Evolutionary conservation across 1,284 basidiomycete species (phyloP).

Genomic region (Taiwanofungus camphoratus): DNA sequence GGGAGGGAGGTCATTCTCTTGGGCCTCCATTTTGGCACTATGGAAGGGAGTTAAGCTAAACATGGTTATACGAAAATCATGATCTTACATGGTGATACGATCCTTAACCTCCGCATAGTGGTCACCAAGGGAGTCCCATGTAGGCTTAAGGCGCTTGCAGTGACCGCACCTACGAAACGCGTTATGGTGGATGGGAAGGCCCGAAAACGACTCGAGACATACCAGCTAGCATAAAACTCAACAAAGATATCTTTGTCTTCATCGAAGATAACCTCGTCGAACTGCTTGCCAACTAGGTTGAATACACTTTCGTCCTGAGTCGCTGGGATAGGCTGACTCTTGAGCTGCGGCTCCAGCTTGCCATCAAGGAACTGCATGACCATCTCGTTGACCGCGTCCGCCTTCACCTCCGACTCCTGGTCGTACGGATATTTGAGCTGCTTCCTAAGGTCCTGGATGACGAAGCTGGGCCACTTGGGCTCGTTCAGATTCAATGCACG

Average conservation of each 20-base stretch:
- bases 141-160: slow-evolving; percentile 95
- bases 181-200: background rate
- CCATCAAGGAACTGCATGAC: slow-evolving; percentile 67
- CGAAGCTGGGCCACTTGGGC: slow-evolving; percentile 89
- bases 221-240: slow-evolving; percentile 98
- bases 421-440: slow-evolving; percentile 91
- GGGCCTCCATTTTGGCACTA: slow-evolving; percentile 94
- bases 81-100: slow-evolving; percentile 73
- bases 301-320: slow-evolving; percentile 81
- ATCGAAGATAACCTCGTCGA: slow-evolving; percentile 83
- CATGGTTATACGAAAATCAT: slow-evolving; percentile 8
- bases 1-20: slow-evolving; percentile 93
- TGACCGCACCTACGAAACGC: slow-evolving; percentile 72
- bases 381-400: slow-evolving; percentile 55
- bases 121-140: slow-evolving; percentile 89
- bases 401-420: slow-evolving; percentile 56
- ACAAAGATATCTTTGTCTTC: slow-evolving; percentile 93
- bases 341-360: slow-evolving; percentile 79
- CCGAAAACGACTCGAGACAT: slow-evolving; percentile 26
- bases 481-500: slow-evolving; percentile 88
- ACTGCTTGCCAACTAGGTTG: slow-evolving; percentile 85
- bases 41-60: slow-evolving; percentile 11
- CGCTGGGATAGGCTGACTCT: slow-evolving; percentile 86
- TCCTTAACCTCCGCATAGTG: slow-evolving; percentile 77
- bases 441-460: slow-evolving; percentile 81